Evolutionary conservation across 176 grass and related monocot genomes (phyloP).

Genomic region (Oryza glumipatula): DNA sequence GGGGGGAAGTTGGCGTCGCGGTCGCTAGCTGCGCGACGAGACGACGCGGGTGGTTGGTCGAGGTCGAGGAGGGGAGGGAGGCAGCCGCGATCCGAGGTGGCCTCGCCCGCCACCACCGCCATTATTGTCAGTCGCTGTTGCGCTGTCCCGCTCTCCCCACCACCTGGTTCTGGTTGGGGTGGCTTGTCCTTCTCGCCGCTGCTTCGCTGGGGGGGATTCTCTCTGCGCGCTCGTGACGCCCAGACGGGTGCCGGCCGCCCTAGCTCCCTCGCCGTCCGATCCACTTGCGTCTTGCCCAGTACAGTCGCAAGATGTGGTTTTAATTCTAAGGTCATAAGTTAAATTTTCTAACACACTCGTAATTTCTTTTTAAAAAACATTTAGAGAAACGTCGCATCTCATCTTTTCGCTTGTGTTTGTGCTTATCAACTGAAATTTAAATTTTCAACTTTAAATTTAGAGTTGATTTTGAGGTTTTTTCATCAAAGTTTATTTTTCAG

Average conservation of each 20-base stretch:
- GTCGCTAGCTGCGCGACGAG: conserved; percentile 36
- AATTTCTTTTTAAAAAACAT: too few species aligned
- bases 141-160: conserved; percentile 18
- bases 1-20: conserved; percentile 5
- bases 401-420: too few species aligned
- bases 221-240: conserved; percentile 22
- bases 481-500: too few species aligned
- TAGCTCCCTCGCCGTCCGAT: not conserved
- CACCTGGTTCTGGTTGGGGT: conserved; percentile 15
- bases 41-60: conserved; percentile 31
- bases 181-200: conserved; percentile 5
- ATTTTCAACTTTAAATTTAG: too few species aligned
- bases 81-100: conserved; percentile 18
- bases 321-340: too few species aligned
- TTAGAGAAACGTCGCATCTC: too few species aligned
- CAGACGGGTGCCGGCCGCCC: not conserved
- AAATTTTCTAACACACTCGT: too few species aligned
- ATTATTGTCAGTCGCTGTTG: conserved; percentile 56
- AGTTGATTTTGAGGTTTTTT: too few species aligned
- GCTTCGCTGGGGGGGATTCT: conserved; percentile 45
- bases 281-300: not conserved
- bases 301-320: too few species aligned
- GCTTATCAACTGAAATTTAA: too few species aligned
- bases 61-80: not conserved
- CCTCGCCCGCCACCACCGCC: not conserved